These are phyloP conservation scores for Alternaria postmessia DNA, from an alignment of 2,329 filamentous ascomycete species.

Conservation along the genomic window DNA sequence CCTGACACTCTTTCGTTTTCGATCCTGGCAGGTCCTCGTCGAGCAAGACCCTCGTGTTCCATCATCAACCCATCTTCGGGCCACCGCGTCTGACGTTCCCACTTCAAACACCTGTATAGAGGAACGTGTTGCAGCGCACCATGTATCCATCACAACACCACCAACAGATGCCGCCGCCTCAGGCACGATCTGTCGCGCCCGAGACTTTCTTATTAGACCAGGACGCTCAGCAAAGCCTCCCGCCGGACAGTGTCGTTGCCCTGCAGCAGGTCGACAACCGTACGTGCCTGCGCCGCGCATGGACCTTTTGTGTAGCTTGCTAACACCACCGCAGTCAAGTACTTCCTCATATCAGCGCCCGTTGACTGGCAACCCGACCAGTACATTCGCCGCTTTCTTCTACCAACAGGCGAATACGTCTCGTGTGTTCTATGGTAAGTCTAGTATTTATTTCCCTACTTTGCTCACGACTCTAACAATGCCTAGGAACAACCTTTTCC, in stretches of 20 bases:
- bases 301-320: conserved; percentile 22
- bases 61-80: conserved; percentile 21
- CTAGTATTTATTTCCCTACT: not conserved
- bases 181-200: conserved; percentile 74
- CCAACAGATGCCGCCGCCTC: conserved; percentile 85
- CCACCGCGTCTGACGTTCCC: conserved; percentile 40
- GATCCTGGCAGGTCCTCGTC: conserved; percentile 49
- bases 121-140: conserved; percentile 50
- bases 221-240: conserved; percentile 94
- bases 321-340: conserved; percentile 77
- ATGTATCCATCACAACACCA: conserved; percentile 65
- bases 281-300: conserved; percentile 61
- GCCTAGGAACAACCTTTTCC: conserved; percentile 92
- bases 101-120: conserved; percentile 40
- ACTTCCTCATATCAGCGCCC: conserved; percentile 97
- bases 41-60: conserved; percentile 43
- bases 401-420: conserved; percentile 98
- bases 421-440: conserved; percentile 91
- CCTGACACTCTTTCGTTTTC: conserved; percentile 49
- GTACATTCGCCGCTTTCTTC: conserved; percentile 92
- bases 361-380: conserved; percentile 98
- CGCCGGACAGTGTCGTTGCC: conserved; percentile 95
- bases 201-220: conserved; percentile 99
- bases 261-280: conserved; percentile 98
- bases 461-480: conserved; percentile 35